Percentiles rank a stretch among this genome's conserved stretches.
Conservation (phyloP, 208 protist genomes). For the Porcisia deanei region DNA sequence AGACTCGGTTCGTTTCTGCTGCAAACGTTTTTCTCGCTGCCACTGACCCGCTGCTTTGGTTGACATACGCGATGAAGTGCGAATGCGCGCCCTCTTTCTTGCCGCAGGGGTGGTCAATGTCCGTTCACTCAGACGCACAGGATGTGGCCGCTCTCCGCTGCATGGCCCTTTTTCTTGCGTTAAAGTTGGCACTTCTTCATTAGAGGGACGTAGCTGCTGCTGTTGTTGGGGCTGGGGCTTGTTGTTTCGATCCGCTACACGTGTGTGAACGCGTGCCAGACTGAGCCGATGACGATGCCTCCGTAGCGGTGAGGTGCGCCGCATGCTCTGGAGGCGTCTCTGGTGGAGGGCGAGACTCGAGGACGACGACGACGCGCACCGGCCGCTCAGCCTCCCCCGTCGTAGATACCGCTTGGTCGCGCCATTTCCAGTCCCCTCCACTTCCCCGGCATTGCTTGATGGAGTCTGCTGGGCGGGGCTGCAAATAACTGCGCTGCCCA, state of each 20-base stretch:
- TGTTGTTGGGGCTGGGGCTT: constrained; percentile 3
- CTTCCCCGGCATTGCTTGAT: background rate
- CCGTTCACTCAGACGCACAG: background rate
- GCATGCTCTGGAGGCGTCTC: background rate
- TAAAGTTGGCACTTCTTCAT: background rate
- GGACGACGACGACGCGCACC: background rate
- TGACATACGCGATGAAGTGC: constrained; percentile 2
- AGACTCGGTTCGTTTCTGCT: background rate
- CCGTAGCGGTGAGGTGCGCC: background rate
- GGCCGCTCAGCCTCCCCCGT: background rate
- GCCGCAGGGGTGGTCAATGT: background rate
- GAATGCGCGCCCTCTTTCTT: background rate
- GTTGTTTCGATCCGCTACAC: background rate
- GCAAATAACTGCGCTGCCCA: background rate
- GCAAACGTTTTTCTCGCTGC: background rate
- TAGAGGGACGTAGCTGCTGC: background rate
- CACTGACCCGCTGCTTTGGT: background rate
- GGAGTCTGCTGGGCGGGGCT: background rate
- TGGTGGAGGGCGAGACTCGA: background rate
- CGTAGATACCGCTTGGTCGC: background rate
- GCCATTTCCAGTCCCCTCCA: background rate
- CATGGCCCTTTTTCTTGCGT: background rate
- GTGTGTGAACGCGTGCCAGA: background rate
- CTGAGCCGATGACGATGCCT: background rate
- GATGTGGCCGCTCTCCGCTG: background rate